These are phyloP conservation scores for Deakozyma indianensis DNA, from an alignment of 805 yeast species.

Conservation along the genomic window DNA sequence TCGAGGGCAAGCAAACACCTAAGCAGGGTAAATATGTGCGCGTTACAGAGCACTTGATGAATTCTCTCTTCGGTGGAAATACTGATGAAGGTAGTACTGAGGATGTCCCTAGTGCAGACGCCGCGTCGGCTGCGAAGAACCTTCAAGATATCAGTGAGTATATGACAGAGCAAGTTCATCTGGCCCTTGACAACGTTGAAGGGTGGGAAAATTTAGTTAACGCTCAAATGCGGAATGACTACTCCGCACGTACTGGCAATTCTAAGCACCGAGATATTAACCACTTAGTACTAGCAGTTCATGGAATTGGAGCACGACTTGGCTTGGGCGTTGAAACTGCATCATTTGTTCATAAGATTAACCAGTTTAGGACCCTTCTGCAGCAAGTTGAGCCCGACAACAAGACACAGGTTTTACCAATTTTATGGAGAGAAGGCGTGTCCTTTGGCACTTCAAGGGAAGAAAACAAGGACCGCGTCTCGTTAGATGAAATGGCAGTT, in stretches of 20 bases:
- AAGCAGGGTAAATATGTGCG: background rate
- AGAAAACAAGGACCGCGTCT: background rate
- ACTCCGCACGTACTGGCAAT: background rate
- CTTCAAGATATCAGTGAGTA: background rate
- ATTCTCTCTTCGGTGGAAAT: background rate
- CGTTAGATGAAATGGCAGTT: background rate
- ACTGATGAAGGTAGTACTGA: background rate
- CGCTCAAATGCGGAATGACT: background rate
- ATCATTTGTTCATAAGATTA: conserved; percentile 76
- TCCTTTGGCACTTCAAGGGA: background rate
- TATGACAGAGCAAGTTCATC: background rate
- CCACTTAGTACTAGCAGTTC: conserved; percentile 69
- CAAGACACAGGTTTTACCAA: conserved; percentile 63
- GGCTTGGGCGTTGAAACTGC: conserved; percentile 68
- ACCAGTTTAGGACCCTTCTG: conserved; percentile 28
- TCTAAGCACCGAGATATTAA: conserved; percentile 12
- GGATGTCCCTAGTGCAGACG: background rate
- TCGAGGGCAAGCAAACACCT: background rate
- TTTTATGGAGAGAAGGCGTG: conserved; percentile 70
- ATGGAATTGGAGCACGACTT: conserved; percentile 86
- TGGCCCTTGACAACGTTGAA: background rate
- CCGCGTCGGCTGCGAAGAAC: background rate
- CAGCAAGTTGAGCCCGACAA: conserved; percentile 1
- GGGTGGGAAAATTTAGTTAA: background rate
- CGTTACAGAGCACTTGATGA: background rate